Base-by-base conservation (phyloP, 495 filamentous ascomycete genomes). In the Poronia punctata region DNA sequence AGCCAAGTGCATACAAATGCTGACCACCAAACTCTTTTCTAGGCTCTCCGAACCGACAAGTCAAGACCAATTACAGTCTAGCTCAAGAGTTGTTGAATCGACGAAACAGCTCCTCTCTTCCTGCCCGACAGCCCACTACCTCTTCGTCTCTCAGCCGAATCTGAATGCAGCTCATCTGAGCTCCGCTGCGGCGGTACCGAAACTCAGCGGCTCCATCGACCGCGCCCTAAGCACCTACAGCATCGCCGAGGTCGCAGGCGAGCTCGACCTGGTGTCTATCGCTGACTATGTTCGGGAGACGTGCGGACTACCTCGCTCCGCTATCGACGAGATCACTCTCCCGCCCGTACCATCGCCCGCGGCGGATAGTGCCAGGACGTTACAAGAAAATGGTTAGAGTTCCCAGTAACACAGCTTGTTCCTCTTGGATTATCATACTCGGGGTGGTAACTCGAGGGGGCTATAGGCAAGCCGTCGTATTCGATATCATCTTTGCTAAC, bases 131-230 rank as follows among this genome's bases (percentile, higher is more conserved):
- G 73, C 82, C 22, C 76, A 75, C 29, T 96, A 95, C 69, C 65
- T 95, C 56, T 62, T 97, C 46, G 76, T 90, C 38, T 78, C 76
- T 14, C 87, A 93, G 49, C 84, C 87, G 3, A 82, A 85, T 38
- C 67, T 88, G 26, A 76, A 84, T 53, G 77, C 78, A 35, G 68
- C 66, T 42, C 82, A 88, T 56, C 78, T 80, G 52, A 49, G 65
- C 24, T 61, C 72, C 31, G 63, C 61, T 46, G 64, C 66, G 42
- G 67, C 75, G 4, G 65, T 76, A 38, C 79, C 81, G 34, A 75
- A 80, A 53, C 66, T 95, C 35, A 72, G 73, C 27, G 50, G 59
- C 17, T 56, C 54, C 15, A 31, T 52, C 25, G 27, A 43, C 30
- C 35, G 49, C 20, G 49, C 50, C 15, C 11, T 49, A 46, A 43